Evolutionary conservation across 169 alveolate genomes (phyloP), one percentile per base, ranked within the genome.

Genomic region (Plasmodium cynomolgi): DNA sequence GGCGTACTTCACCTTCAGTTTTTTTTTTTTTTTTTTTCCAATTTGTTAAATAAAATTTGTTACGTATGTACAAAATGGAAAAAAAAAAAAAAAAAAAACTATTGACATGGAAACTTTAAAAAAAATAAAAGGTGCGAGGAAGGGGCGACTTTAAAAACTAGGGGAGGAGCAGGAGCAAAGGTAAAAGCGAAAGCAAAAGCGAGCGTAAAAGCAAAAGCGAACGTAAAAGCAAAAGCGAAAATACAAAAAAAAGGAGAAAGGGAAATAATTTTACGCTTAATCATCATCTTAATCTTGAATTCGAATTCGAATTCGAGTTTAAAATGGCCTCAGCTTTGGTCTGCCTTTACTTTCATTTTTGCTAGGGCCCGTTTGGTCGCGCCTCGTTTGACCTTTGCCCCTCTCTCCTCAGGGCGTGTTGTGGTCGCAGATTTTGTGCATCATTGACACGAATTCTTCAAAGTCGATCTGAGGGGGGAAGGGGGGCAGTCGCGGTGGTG

Each of bases 371-470:
- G 5, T 62, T 1, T n/a, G 33, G 34, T 62, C 15, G 9, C 75
- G 37, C 37, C 33, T 62, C 34, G 33, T n/a, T 62, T n/a, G 13
- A 13, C 58, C 58, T 47, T 47, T 13, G 58, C 58, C 58, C 58
- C 58, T 47, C 29, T 5, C 58, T 68, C 68, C 81, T 85, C 79
- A 85, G 37, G 84, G 37, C 47, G 93, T 29, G 39, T 74, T 85
- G 62, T 85, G 56, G 58, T 84, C 92, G 73, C 97, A 95, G 1
- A 96, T 91, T 84, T 96, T 90, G 93, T 96, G 96, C 85, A 96
- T 94, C 98, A 96, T 96, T 8, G 72, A 37, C 37, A 94, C 97
- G 83, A 96, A 96, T 84, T 96, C 98, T 31, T 96, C 98, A 31
- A 96, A 96, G 68, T 96, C 98, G 33, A 95, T 83, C 95, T 91